These are phyloP conservation scores for Ustilago lituana DNA, from an alignment of 1,284 basidiomycete genomes.

Conservation along the genomic window DNA sequence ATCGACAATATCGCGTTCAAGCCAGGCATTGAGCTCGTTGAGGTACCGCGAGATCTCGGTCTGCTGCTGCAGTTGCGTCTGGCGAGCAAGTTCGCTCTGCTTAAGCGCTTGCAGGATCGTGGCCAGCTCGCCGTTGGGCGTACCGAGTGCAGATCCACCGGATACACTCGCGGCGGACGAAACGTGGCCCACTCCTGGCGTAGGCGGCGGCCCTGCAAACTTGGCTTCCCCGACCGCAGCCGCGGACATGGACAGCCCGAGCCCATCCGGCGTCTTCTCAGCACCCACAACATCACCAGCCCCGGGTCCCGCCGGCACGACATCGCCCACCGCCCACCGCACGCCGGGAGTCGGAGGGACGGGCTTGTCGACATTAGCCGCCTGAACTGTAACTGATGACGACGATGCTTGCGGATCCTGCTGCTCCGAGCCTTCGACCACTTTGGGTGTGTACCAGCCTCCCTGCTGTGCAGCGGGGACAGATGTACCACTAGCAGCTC, in stretches of 20 bases:
- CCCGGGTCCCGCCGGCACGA: slow-evolving; percentile 6
- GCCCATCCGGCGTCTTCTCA: slow-evolving; percentile 26
- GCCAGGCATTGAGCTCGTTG: slow-evolving; percentile 61
- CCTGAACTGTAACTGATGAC: slow-evolving; percentile 24
- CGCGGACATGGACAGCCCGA: slow-evolving; percentile 38
- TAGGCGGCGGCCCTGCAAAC: slow-evolving; percentile 27
- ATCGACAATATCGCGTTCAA: slow-evolving; percentile 57
- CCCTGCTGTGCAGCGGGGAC: slow-evolving; percentile 25
- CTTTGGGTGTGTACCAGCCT: slow-evolving; percentile 56
- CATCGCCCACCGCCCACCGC: slow-evolving; percentile 35
- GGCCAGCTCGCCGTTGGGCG: slow-evolving; percentile 33
- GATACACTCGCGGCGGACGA: slow-evolving; percentile 14
- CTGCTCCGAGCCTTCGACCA: not conserved
- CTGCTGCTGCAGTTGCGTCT: slow-evolving; percentile 54
- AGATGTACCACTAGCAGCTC: slow-evolving; percentile 19
- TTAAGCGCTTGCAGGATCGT: slow-evolving; percentile 51
- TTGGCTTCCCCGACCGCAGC: slow-evolving; percentile 28
- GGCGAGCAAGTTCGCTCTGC: slow-evolving; percentile 52
- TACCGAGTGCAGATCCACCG: slow-evolving; percentile 14
- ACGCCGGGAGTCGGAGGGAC: slow-evolving; percentile 43
- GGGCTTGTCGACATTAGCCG: slow-evolving; percentile 34
- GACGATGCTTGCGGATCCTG: slow-evolving; percentile 17
- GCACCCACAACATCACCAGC: not conserved
- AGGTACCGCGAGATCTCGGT: slow-evolving; percentile 60
- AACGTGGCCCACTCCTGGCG: slow-evolving; percentile 28